Base-by-base conservation (phyloP, 345 rosid species). In the Excoecaria agallocha region DNA sequence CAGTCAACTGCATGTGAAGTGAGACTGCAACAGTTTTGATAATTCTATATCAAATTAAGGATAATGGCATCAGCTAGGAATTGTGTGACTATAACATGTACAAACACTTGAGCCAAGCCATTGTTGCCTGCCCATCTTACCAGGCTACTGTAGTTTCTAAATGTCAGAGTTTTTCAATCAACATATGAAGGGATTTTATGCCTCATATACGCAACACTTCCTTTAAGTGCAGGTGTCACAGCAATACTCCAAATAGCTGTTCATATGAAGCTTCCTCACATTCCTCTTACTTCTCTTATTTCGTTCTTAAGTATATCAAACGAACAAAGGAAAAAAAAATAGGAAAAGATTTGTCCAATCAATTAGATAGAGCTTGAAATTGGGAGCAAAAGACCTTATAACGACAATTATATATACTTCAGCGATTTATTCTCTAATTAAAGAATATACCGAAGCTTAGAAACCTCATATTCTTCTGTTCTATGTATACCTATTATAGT, bases 401-500 rank as follows among this genome's bases (percentile, higher is more conserved):
- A 12, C 12, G 17, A 38, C 30, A 62, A 6, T n/a, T 12, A 39
- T 16, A 1, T 37, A 37, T 6, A 62, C 12, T 37, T 62, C 19
- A 35, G 46, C n/a, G 38, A 16, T 16, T 24, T 10, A 24, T 0
- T 35, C 9, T 16, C 8, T 6, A 2, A 10, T 4, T 30, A 30
- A 68, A 68, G 71, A 46, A 22, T 46, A 24, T 25, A 48, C 20
- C 12, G 8, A 66, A n/a, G 30, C 9, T 22, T 12, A 12, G 12
- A 67, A 50, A 54, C 45, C 45, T 50, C 58, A 16, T 30, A 49
- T 49, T 50, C 41, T 66, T 66, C 58, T 49, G 30, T 68, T 49
- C 13, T 16, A 25, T 43, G 64, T 49, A 2, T 41, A 1, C 71
- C 3, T 30, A 50, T 50, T 57, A 51, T 58, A 68, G 24, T 22